Percentiles rank a stretch among this genome's conserved stretches.
These are phyloP conservation scores for Fusarium sambucinum DNA, from an alignment of 2,329 filamentous ascomycete genomes.

Conservation along the genomic window DNA sequence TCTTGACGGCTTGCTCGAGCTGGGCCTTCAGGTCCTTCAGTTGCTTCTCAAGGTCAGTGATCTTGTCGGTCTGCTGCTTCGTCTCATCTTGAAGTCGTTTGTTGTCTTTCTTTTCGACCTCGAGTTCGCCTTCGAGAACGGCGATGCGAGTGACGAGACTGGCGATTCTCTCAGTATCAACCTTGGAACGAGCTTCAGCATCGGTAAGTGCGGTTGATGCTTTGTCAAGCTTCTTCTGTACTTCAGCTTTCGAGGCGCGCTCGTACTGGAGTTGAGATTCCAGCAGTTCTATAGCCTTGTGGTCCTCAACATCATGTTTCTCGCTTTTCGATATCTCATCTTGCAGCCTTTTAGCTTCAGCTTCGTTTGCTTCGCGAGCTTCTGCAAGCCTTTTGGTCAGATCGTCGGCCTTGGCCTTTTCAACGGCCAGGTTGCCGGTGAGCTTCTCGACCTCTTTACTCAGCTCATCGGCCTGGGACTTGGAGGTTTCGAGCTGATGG, in stretches of 20 bases:
- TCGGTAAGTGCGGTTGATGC: background rate
- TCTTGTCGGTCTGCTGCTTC: background rate
- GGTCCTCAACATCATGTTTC: background rate
- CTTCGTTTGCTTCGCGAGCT: background rate
- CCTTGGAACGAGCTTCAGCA: background rate
- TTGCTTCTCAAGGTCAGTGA: background rate
- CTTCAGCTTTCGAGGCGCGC: background rate
- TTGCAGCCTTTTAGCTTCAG: background rate
- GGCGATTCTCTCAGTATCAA: background rate
- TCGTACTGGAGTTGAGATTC: constrained; percentile 5
- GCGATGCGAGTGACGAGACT: background rate
- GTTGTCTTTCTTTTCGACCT: background rate
- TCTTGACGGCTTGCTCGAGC: no score
- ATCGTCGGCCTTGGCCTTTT: background rate
- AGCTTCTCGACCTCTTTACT: background rate
- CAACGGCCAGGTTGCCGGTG: background rate
- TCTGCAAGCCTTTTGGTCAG: background rate
- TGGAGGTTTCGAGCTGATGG: background rate
- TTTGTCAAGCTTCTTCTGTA: constrained; percentile 4
- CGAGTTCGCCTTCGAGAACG: background rate
- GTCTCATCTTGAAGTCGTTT: background rate
- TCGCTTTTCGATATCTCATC: background rate
- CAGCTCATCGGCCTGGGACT: background rate
- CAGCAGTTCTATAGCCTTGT: background rate
- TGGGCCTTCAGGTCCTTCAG: no score